Evolutionary conservation across 2,329 filamentous ascomycete genomes (phyloP), one percentile per base, ranked within the genome.

Genomic region (Scortechinia acanthostroma): DNA sequence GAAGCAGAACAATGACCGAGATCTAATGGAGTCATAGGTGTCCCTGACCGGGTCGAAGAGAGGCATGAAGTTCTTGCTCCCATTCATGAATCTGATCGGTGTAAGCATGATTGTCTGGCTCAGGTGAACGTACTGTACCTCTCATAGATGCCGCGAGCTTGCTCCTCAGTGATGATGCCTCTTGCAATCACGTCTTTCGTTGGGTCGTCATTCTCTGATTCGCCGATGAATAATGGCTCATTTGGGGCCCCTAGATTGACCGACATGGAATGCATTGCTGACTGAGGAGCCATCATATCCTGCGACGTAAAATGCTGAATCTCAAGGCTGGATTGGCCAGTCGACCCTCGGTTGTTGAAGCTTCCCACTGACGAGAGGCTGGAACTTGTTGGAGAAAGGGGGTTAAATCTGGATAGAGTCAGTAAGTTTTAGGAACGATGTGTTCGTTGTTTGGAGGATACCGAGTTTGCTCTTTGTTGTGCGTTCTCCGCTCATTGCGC

Each of bases 251-350:
- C 43, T 14, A 62, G 47, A 33, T 61, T 62, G 19, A 62, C 57
- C 6, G 59, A 62, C 59, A 62, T 61, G 1, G 59, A 61, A 46
- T 62, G 59, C 46, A 61, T 54, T 2, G 54, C 58, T 6, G 59
- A 61, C 2, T 53, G 55, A 2, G 59, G 59, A 3, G 59, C 59
- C 30, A 62, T 61, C 59, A 61, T 61, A 43, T 62, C 59, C 45
- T 59, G 58, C 1, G 59, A 57, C 21, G 54, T 61, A 13, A 62
- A 48, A 15, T 61, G 58, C 43, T 62, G 59, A n/a, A n/a, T n/a
- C n/a, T n/a, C n/a, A n/a, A n/a, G n/a, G n/a, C n/a, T n/a, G n/a
- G n/a, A n/a, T n/a, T n/a, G n/a, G n/a, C n/a, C n/a, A n/a, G n/a
- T n/a, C n/a, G n/a, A n/a, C n/a, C n/a, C n/a, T n/a, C n/a, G n/a